These are phyloP conservation scores for Trichosanthes truncata DNA, from an alignment of 306 rosid genomes.

Conservation along the genomic window DNA sequence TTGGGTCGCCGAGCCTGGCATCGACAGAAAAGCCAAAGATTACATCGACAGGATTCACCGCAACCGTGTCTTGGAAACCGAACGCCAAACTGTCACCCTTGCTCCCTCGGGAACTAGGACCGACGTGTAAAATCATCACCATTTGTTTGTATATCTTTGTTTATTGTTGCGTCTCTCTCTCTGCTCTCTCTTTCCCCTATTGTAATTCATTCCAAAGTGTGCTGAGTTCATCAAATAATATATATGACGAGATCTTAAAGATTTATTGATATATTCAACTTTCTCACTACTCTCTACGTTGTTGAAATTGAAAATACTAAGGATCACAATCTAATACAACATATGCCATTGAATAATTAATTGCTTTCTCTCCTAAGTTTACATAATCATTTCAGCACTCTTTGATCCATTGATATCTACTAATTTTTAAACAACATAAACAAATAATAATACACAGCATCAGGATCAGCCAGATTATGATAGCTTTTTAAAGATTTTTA, in stretches of 20 bases:
- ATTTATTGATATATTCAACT: neutral
- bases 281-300: neutral
- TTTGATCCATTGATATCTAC: no score
- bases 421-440: no score
- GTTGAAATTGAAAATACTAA: neutral
- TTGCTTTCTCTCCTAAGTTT: no score
- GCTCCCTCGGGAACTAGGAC: constrained; percentile 15
- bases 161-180: neutral
- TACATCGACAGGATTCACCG: constrained; percentile 41
- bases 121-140: neutral
- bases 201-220: neutral
- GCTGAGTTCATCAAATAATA: neutral
- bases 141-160: neutral
- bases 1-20: constrained; percentile 66
- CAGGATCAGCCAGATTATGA: neutral
- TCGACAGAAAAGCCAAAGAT: constrained; percentile 53
- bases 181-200: neutral
- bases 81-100: constrained; percentile 27
- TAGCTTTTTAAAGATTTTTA: no score
- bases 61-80: constrained; percentile 37
- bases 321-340: no score
- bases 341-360: no score
- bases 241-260: neutral
- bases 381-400: no score
- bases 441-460: no score